Conservation (phyloP, 805 yeast species). For the Kazachstania bromeliacearum region DNA sequence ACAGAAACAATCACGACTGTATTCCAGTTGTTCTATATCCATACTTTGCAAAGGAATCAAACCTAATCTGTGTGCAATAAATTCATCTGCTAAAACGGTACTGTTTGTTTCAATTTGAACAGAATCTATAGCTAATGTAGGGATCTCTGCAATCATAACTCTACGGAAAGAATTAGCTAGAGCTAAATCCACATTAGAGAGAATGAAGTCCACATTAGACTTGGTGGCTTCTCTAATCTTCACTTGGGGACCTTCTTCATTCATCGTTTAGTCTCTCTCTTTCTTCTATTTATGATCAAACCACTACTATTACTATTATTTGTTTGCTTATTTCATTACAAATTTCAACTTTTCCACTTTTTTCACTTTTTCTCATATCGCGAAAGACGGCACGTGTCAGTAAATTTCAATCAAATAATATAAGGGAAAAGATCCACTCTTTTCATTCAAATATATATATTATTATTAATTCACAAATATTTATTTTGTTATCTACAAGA, state of each 20-base stretch:
- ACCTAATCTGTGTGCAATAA: slow-evolving; percentile 89
- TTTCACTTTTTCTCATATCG: too few relatives aligned
- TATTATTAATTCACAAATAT: background rate
- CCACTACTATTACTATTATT: too few relatives aligned
- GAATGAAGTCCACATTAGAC: slow-evolving; percentile 84
- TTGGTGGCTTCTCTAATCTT: slow-evolving; percentile 78
- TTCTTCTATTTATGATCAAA: too few relatives aligned
- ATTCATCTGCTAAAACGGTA: slow-evolving; percentile 93
- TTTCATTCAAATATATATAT: background rate
- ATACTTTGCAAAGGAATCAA: slow-evolving; percentile 79
- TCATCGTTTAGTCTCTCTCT: slow-evolving; percentile 18
- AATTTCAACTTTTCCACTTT: too few relatives aligned
- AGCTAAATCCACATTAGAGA: slow-evolving; percentile 79
- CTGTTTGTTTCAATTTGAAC: slow-evolving; percentile 92
- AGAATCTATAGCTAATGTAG: slow-evolving; percentile 90
- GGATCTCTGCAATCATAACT: slow-evolving; percentile 91
- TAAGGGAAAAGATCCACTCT: too few relatives aligned
- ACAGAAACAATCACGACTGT: slow-evolving; percentile 94
- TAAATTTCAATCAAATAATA: too few relatives aligned
- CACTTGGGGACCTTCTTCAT: slow-evolving; percentile 53
- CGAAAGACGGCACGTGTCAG: too few relatives aligned
- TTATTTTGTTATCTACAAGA: background rate
- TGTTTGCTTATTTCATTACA: too few relatives aligned
- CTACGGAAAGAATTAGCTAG: slow-evolving; percentile 89
- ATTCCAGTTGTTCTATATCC: slow-evolving; percentile 74